Percentiles rank a stretch among this genome's conserved stretches.
These are phyloP conservation scores for Rubus parviflorus DNA, from an alignment of 306 rosid species.

Conservation along the genomic window DNA sequence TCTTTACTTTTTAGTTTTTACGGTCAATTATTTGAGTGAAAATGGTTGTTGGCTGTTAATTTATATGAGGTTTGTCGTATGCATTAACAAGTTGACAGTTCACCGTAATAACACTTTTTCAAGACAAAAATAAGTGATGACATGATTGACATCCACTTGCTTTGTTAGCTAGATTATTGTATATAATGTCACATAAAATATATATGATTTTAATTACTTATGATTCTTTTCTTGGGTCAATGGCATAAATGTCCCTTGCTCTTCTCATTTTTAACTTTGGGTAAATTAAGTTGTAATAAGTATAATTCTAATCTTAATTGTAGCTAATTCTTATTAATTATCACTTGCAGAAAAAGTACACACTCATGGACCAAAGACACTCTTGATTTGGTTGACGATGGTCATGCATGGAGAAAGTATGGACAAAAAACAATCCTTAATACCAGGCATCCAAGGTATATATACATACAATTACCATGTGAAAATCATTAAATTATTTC, in stretches of 20 bases:
- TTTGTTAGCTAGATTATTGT: not conserved
- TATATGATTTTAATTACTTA: not conserved
- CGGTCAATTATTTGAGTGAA: not conserved
- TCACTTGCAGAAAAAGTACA: slow-evolving; percentile 43
- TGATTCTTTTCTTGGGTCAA: not conserved
- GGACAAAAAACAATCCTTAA: slow-evolving; percentile 62
- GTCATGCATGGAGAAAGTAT: slow-evolving; percentile 77
- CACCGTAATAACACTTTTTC: not conserved
- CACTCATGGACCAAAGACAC: slow-evolving; percentile 43
- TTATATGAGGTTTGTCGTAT: not conserved
- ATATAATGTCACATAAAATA: not conserved
- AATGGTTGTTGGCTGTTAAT: not conserved
- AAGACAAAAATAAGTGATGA: not conserved
- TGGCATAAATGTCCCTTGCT: not conserved
- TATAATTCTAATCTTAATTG: not conserved
- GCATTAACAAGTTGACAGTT: not conserved
- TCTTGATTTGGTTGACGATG: slow-evolving; percentile 42
- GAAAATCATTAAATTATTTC: not conserved
- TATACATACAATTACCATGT: not conserved
- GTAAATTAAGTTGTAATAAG: not conserved
- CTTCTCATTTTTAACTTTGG: not conserved
- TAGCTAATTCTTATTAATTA: not conserved
- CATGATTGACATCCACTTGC: not conserved
- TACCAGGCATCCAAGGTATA: slow-evolving; percentile 47
- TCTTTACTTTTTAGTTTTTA: not conserved